A percentile compares a stretch with the other conserved stretches of the same genome.
Conservation (phyloP, 805 yeast genomes). For the Hanseniaspora guilliermondii region DNA sequence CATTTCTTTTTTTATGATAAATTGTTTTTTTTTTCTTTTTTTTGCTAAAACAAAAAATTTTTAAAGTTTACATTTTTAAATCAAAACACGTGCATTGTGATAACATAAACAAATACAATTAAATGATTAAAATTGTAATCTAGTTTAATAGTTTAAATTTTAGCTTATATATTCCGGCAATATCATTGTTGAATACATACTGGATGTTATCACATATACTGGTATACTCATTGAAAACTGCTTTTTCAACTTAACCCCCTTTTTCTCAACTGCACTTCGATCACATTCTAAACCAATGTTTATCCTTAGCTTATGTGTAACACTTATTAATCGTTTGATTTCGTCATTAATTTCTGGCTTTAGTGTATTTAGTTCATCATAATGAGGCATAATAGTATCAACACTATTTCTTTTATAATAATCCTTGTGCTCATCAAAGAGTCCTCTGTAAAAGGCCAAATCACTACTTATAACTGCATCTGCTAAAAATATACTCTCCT, state of each 20-base stretch:
- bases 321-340: background rate
- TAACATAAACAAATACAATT: too few relatives aligned
- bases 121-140: too few relatives aligned
- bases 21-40: background rate
- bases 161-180: constrained; percentile 5
- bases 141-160: too few relatives aligned
- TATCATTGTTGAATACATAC: constrained; percentile 3
- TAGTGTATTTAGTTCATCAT: constrained; percentile 9
- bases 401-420: background rate
- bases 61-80: background rate
- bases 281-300: background rate
- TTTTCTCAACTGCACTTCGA: background rate
- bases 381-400: constrained; percentile 6
- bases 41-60: too few relatives aligned
- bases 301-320: background rate
- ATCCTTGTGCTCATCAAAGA: background rate
- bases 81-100: background rate
- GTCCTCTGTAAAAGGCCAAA: background rate
- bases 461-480: background rate
- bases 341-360: background rate
- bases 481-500: background rate
- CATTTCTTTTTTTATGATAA: too few relatives aligned
- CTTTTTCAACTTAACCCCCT: background rate
- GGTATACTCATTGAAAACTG: constrained; percentile 10
- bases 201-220: constrained; percentile 2